phyloP scores from a whole-genome alignment of 768 basidiomycete genomes.

The Astraeus odoratus region DNA sequence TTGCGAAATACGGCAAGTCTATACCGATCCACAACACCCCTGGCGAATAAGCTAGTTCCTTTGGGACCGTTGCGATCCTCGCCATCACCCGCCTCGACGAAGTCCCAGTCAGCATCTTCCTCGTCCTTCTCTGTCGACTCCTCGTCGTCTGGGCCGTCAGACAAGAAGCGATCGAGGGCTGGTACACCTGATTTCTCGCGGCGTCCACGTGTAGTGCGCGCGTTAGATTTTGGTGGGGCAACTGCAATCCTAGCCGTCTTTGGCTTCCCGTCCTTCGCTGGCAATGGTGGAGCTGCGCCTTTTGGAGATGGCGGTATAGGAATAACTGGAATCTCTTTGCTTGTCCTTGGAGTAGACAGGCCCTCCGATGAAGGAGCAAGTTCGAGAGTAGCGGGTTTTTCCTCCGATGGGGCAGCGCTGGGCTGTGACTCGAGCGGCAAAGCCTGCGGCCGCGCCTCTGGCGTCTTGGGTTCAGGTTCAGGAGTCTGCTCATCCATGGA shows the following conservation, averaged over 20 bases:
- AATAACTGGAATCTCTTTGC: slow-evolving; percentile 8
- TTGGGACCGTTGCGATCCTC: slow-evolving; percentile 79
- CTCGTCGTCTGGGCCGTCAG: slow-evolving; percentile 42
- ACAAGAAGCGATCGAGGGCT: slow-evolving; percentile 68
- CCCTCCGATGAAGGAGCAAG: slow-evolving; percentile 10
- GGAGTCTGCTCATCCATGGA: slow-evolving; percentile 24
- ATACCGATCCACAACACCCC: slow-evolving; percentile 89
- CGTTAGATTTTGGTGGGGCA: slow-evolving; percentile 10
- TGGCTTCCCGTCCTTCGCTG: slow-evolving; percentile 27
- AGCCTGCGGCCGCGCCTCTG: slow-evolving; percentile 51
- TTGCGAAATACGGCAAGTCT: slow-evolving; percentile 81
- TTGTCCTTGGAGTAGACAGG: slow-evolving; percentile 9
- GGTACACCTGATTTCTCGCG: slow-evolving; percentile 81
- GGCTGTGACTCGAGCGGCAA: slow-evolving; percentile 24
- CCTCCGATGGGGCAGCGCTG: slow-evolving; percentile 11
- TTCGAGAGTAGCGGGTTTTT: slow-evolving; percentile 8
- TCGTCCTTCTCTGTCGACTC: slow-evolving; percentile 39
- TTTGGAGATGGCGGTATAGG: slow-evolving; percentile 7
- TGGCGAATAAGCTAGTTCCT: slow-evolving; percentile 77
- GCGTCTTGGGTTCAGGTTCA: slow-evolving; percentile 68
- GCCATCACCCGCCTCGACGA: slow-evolving; percentile 73
- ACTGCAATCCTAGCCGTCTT: slow-evolving; percentile 17
- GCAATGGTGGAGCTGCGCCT: slow-evolving; percentile 22
- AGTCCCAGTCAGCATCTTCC: slow-evolving; percentile 89
- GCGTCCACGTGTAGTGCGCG: slow-evolving; percentile 36